Evolutionary conservation across 2,329 filamentous ascomycete species (phyloP).

Genomic region (Didymellaceae sp.): DNA sequence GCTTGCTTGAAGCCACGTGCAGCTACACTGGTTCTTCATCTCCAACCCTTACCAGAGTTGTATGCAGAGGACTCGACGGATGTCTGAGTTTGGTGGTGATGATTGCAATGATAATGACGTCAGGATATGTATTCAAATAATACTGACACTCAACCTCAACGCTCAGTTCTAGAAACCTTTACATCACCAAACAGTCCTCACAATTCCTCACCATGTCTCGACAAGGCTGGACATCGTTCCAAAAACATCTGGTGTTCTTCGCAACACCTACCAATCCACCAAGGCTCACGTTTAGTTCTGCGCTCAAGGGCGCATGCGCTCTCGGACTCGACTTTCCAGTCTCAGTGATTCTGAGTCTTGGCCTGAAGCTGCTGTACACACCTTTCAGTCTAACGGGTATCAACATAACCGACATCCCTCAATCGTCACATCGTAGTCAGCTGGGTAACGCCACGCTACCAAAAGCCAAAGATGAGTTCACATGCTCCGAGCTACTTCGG

Average conservation of each 20-base stretch:
- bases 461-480: constrained; percentile 21
- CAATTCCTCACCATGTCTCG: constrained; percentile 16
- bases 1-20: too few species aligned
- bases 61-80: too few species aligned
- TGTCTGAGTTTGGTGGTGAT: too few species aligned
- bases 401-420: constrained; percentile 26
- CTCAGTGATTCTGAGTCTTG: constrained; percentile 27
- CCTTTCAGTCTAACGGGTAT: constrained; percentile 26
- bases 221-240: constrained; percentile 27
- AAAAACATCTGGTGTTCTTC: constrained; percentile 32
- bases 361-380: constrained; percentile 27
- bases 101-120: constrained; percentile 12
- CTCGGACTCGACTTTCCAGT: constrained; percentile 32
- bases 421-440: constrained; percentile 26
- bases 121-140: neutral
- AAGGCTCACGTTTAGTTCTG: constrained; percentile 27
- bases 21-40: too few species aligned
- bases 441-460: constrained; percentile 16
- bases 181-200: neutral
- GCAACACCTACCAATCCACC: constrained; percentile 29
- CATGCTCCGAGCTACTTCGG: constrained; percentile 26
- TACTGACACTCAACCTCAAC: neutral
- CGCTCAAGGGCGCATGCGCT: constrained; percentile 23
- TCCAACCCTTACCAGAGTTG: too few species aligned
- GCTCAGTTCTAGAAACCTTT: neutral